Evolutionary conservation across 495 filamentous ascomycete species (phyloP).

Genomic region (Penicillium daleae): DNA sequence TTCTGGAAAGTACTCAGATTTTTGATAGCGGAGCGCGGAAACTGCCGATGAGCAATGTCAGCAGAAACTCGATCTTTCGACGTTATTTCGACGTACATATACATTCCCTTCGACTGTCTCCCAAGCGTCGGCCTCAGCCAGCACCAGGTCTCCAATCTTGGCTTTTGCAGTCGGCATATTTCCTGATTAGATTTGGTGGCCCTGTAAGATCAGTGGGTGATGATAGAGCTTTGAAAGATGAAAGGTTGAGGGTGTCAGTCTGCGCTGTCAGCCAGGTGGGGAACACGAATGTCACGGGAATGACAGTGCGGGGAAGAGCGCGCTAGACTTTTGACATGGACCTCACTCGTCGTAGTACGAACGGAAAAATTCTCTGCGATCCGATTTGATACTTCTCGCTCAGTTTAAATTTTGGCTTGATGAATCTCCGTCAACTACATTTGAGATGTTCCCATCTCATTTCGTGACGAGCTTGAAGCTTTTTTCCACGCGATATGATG

Average conservation of each 20-base stretch:
- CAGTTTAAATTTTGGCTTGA: background rate
- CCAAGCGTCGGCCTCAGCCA: conserved; percentile 65
- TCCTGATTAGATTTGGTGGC: background rate
- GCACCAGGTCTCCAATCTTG: conserved; percentile 56
- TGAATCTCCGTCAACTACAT: background rate
- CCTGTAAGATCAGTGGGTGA: background rate
- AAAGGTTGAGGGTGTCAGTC: background rate
- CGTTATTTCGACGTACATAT: conserved; percentile 53
- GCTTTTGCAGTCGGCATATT: conserved; percentile 59
- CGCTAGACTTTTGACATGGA: background rate
- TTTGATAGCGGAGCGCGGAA: conserved; percentile 42
- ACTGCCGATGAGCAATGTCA: conserved; percentile 28
- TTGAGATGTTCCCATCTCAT: background rate
- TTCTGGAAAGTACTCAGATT: conserved; percentile 51
- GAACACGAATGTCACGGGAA: background rate
- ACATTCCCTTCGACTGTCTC: conserved; percentile 74
- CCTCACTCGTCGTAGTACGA: too few relatives aligned
- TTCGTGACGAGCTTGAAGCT: background rate
- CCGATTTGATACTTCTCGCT: background rate
- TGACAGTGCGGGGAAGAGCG: background rate
- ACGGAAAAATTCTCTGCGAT: background rate
- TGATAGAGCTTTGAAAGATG: background rate
- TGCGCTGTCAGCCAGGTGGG: too few relatives aligned
- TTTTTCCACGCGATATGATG: background rate
- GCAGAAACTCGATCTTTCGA: background rate